Conservation (phyloP, 768 basidiomycete genomes). For the Suillus subalutaceus region DNA sequence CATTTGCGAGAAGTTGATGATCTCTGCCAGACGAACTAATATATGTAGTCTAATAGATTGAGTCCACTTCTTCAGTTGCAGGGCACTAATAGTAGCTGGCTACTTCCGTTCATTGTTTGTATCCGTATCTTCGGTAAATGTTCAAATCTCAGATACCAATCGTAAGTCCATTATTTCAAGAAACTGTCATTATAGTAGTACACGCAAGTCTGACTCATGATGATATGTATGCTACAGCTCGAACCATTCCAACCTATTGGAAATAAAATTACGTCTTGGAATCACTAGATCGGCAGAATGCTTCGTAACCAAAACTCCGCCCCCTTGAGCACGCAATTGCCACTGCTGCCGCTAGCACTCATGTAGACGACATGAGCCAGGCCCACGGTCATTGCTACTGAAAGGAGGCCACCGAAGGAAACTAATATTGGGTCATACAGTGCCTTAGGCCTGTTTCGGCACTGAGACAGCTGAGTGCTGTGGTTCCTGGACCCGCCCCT, state of each 20-base stretch:
- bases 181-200: neutral
- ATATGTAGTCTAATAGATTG: slow-evolving; percentile 4
- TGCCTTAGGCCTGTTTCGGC: neutral
- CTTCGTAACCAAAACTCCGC: neutral
- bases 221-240: neutral
- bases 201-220: neutral
- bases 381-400: slow-evolving; percentile 3
- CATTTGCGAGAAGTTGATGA: slow-evolving; percentile 17
- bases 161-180: neutral
- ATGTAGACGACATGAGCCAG: neutral
- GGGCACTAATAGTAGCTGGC: slow-evolving; percentile 35
- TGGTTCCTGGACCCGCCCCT: neutral
- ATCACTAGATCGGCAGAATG: neutral
- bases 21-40: neutral
- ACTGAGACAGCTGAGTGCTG: neutral
- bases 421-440: neutral
- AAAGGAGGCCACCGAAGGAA: slow-evolving; percentile 1
- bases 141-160: neutral
- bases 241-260: neutral
- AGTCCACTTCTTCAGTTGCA: slow-evolving; percentile 16
- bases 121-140: slow-evolving; percentile 3
- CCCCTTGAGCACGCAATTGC: neutral
- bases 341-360: neutral
- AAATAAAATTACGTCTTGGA: neutral
- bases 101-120: slow-evolving; percentile 23